Evolutionary conservation across 441 rosid species (phyloP), one percentile per base, ranked within the genome.

Genomic region (Flueggea neowawraea): DNA sequence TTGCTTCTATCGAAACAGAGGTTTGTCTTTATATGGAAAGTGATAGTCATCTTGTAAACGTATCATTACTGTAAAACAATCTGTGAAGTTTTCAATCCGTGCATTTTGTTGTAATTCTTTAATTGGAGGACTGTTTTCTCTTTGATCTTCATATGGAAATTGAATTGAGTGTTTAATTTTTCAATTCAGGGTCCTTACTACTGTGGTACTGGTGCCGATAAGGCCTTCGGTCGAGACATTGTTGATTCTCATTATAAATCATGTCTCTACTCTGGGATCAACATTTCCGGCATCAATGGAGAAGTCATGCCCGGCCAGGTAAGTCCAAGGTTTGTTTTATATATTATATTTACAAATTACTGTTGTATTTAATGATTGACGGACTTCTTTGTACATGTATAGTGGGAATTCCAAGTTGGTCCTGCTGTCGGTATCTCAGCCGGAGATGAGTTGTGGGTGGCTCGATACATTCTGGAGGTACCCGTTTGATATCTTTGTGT

Each of bases 381-480:
- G 7, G 50, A 47, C 9, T 59, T 50, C n/a, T 2, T 6, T 28
- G 12, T 10, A 4, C 6, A 31, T 16, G 45, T 11, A 8, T 41
- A 89, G 88, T 87, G 94, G 96, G 94, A 87, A 69, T 86, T 83
- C 60, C 96, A 89, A 79, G 91, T 87, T 0, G 94, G 96, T 52
- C 94, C 94, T 4, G 7, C 82, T 14, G 82, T 82, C 13, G 91
- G 96, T 7, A 89, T 89, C 62, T 70, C 89, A 0, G 71, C 94
- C 0, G 91, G 75, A 5, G 96, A 83, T 74, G 80, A 89, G 65
- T 6, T 85, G n/a, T 89, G 90, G 96, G 71, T 82, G 5, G 87
- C 96, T 58, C 88, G 96, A 7, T 89, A 78, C 75, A 83, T 87
- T n/a, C 78, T 87, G 6, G 91, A 87, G 88, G 96, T 83, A 73